These are phyloP conservation scores for Crithidia sp. DNA, from an alignment of 208 protist species.

Conservation along the genomic window DNA sequence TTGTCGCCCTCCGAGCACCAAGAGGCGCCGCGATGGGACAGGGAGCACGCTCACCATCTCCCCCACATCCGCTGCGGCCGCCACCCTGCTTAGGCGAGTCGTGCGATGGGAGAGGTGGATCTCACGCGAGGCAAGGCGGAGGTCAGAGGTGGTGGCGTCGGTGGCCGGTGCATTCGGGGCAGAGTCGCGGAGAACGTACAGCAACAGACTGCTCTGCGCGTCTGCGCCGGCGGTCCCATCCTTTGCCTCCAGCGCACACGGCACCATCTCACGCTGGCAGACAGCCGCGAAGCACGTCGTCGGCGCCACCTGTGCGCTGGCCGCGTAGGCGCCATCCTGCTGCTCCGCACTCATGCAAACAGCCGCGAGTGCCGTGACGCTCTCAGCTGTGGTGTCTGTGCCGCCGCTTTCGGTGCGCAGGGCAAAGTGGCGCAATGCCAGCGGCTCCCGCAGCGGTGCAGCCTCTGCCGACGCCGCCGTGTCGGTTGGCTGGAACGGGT, in stretches of 20 bases:
- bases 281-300: constrained; percentile 14
- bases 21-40: constrained; percentile 12
- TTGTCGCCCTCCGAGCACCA: constrained; percentile 23
- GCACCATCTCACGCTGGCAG: background rate
- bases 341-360: background rate
- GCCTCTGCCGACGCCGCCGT: constrained; percentile 23
- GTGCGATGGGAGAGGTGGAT: background rate
- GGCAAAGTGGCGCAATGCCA: constrained; percentile 8
- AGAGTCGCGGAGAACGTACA: constrained; percentile 9
- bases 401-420: background rate
- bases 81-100: no score
- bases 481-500: constrained; percentile 45
- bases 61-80: background rate
- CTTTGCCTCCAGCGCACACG: background rate
- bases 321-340: background rate
- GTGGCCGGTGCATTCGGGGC: background rate
- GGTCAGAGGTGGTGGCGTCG: background rate
- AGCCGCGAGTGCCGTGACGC: constrained; percentile 1
- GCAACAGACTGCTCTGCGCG: background rate
- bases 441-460: constrained; percentile 12
- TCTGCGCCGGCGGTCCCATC: background rate
- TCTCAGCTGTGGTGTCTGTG: no score
- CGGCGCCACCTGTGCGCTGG: background rate
- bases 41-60: constrained; percentile 21
- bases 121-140: background rate